Percentiles rank a stretch among this genome's conserved stretches.
These are phyloP conservation scores for Daphne laureola DNA, from an alignment of 441 rosid species.

Conservation along the genomic window DNA sequence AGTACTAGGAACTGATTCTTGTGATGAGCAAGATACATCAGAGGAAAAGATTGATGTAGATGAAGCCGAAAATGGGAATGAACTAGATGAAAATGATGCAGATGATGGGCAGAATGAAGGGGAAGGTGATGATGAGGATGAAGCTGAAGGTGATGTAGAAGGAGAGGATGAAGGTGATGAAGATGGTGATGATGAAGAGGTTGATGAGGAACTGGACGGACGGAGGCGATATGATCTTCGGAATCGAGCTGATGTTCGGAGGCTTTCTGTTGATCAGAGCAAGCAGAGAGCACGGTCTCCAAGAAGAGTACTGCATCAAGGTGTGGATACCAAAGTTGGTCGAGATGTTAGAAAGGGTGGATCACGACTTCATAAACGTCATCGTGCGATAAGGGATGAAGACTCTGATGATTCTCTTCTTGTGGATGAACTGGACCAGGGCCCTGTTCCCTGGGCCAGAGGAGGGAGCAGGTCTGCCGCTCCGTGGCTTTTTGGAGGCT, in stretches of 20 bases:
- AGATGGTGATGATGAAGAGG: conserved; percentile 78
- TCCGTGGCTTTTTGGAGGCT: conserved; percentile 97
- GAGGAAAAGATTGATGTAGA: conserved; percentile 74
- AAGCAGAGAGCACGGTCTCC: conserved; percentile 90
- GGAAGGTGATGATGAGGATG: conserved; percentile 48
- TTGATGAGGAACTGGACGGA: conserved; percentile 90
- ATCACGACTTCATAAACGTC: conserved; percentile 91
- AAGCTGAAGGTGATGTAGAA: conserved; percentile 36
- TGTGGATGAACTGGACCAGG: conserved; percentile 98
- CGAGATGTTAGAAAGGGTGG: conserved; percentile 94
- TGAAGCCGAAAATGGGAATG: conserved; percentile 86
- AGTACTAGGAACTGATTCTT: conserved; percentile 50
- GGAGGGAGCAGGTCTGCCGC: conserved; percentile 94
- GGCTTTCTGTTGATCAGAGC: conserved; percentile 67
- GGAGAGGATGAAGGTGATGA: conserved; percentile 46
- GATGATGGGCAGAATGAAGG: conserved; percentile 43
- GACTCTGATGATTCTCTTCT: conserved; percentile 99
- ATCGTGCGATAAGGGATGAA: conserved; percentile 70
- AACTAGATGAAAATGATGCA: conserved; percentile 58
- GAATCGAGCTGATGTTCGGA: conserved; percentile 89
- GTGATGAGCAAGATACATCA: conserved; percentile 63
- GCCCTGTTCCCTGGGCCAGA: conserved; percentile 94
- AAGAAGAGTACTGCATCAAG: conserved; percentile 91
- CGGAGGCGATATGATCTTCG: conserved; percentile 96
- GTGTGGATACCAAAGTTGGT: conserved; percentile 80